Percentiles rank a stretch among this genome's conserved stretches.
Evolutionary conservation across 352 stramenopile genomes (phyloP).

Genomic region (Phytopythium montanum): DNA sequence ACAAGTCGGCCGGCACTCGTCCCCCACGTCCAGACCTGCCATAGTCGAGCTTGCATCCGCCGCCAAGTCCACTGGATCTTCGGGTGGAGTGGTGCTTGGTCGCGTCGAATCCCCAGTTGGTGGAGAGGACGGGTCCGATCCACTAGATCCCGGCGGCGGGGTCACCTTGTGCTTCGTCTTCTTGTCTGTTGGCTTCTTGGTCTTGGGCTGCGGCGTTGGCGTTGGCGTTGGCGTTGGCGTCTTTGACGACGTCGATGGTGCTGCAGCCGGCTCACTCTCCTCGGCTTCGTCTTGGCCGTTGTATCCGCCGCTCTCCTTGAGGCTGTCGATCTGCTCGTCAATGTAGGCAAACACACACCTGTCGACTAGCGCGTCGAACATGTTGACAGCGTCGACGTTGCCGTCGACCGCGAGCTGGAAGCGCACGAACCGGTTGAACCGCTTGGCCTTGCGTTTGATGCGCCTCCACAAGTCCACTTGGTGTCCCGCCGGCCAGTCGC

Average conservation of each 20-base stretch:
- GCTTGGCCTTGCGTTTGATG: background rate
- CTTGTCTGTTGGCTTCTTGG: background rate
- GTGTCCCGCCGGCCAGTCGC: background rate
- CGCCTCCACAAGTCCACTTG: background rate
- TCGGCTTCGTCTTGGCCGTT: background rate
- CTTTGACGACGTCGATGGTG: background rate
- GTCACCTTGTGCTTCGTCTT: background rate
- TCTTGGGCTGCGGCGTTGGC: background rate
- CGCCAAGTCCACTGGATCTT: background rate
- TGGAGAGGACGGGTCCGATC: too few relatives aligned
- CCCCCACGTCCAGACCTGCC: background rate
- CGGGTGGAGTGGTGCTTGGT: background rate
- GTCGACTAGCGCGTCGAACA: background rate
- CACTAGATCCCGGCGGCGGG: too few relatives aligned
- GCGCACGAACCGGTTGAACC: conserved; percentile 4
- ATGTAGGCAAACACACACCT: background rate
- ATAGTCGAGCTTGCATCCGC: background rate
- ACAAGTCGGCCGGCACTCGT: background rate
- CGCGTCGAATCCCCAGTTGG: too few relatives aligned
- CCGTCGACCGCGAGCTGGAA: conserved; percentile 3
- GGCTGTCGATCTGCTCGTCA: background rate
- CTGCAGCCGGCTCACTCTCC: background rate
- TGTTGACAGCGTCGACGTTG: background rate
- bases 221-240: background rate
- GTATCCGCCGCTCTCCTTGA: background rate